phyloP scores from a whole-genome alignment of 192 early-diverging fungal species.

The Backusella tarrabulga region DNA sequence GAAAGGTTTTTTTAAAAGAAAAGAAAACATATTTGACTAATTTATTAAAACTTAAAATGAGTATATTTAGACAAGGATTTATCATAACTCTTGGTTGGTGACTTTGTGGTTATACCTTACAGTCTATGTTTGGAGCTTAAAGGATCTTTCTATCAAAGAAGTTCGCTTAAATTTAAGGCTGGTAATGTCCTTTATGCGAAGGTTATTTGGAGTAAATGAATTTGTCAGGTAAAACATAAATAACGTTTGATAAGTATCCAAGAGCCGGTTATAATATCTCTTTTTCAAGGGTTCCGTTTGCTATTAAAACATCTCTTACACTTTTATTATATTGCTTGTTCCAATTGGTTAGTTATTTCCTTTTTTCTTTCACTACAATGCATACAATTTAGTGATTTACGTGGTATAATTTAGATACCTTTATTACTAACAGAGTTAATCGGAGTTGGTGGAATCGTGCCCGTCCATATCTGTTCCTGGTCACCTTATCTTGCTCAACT shows the following conservation, averaged over 20 bases:
- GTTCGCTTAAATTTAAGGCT: neutral
- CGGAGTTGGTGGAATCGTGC: conserved; percentile 27
- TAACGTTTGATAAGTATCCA: neutral
- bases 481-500: conserved; percentile 27
- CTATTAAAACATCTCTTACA: conserved; percentile 30
- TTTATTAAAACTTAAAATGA: neutral
- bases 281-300: conserved; percentile 21
- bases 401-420: conserved; percentile 19
- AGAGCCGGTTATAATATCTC: neutral
- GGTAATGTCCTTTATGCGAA: neutral
- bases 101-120: neutral
- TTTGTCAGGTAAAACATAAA: conserved; percentile 20
- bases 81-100: neutral
- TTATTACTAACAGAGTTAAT: conserved; percentile 26
- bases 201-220: conserved; percentile 23
- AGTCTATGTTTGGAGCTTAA: neutral
- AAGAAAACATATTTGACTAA: neutral
- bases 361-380: neutral
- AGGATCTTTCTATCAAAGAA: neutral
- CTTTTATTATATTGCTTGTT: conserved; percentile 28
- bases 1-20: neutral
- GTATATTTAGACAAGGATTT: neutral
- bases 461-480: conserved; percentile 24
- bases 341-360: conserved; percentile 19
- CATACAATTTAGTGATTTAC: neutral